A percentile compares a stretch with the other conserved stretches of the same genome.
Conservation (phyloP, 1,284 basidiomycete species). For the Irpex sp. region DNA sequence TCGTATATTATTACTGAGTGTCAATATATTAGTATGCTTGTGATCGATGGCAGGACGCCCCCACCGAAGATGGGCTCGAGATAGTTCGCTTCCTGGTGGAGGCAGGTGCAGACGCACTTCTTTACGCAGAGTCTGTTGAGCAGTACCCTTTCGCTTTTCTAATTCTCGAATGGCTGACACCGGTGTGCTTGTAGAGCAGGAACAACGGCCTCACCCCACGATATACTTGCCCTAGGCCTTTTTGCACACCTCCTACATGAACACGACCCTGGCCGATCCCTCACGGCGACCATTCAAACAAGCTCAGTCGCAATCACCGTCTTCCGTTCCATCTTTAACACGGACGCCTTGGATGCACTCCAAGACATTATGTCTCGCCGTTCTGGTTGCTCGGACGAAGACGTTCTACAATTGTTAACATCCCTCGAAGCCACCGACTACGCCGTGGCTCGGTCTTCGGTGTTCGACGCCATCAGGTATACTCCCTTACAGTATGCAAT, state of each 20-base stretch:
- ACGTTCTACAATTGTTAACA: not conserved
- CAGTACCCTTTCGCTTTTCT: not conserved
- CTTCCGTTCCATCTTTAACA: too few relatives aligned
- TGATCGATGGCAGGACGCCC: not conserved
- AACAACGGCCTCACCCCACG: not conserved
- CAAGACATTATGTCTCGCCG: too few relatives aligned
- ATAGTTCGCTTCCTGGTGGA: not conserved
- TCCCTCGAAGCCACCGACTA: not conserved
- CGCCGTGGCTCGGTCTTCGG: too few relatives aligned
- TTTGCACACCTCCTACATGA: not conserved
- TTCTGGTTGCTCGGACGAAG: too few relatives aligned
- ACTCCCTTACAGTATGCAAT: not conserved
- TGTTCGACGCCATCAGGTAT: too few relatives aligned
- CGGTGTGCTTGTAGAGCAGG: not conserved
- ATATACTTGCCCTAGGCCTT: not conserved
- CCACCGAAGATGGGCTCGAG: not conserved
- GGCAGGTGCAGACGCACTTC: not conserved
- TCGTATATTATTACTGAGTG: too few relatives aligned
- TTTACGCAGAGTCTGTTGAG: not conserved
- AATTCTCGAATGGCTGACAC: not conserved
- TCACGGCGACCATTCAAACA: not conserved
- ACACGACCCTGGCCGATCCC: not conserved
- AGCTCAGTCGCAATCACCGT: not conserved
- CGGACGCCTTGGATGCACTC: too few relatives aligned
- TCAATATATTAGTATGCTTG: not conserved